Base-by-base conservation (phyloP, 2,329 filamentous ascomycete genomes). In the Stylonectria norvegica region DNA sequence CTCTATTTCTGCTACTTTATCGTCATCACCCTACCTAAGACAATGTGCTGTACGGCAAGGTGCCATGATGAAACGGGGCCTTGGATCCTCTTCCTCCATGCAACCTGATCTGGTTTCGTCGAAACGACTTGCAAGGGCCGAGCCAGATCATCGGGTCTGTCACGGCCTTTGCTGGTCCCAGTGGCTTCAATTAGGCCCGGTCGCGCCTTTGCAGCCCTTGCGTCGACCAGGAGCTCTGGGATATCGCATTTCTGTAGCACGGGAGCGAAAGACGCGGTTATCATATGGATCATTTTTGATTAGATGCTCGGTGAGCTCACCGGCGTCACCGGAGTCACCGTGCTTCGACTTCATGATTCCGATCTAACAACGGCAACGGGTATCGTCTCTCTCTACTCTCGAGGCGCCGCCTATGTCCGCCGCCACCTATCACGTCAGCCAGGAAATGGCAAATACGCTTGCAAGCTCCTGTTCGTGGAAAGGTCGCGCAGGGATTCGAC, bases 101-200 rank as follows among this genome's bases (percentile, higher is more conserved):
- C 43, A 57, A 55, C 50, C 55, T 43, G 40, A 57, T 57, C 53
- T 55, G 40, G 42, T 42, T 32, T 48, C 45, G 30, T 32, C 17
- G 48, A 49, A 33, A 47, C n/a, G n/a, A n/a, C n/a, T n/a, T n/a
- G 49, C 45, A 50, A 55, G 50, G 53, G 53, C 50, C 41, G 50
- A 54, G 49, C 54, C 54, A 57, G 53, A 55, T 57, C 54, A 56
- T 31, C 51, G 52, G 54, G 54, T 57, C 48, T 46, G 11, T 16
- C 12, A n/a, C n/a, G 33, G 33, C 19, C 33, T n/a, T 10, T n/a
- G 20, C 33, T 23, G 19, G 20, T 16, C 33, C 33, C 20, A 17
- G n/a, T 15, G n/a, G 15, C 16, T 6, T 9, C 33, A 32, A 50
- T 48, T 42, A 40, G 41, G 31, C 32, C 39, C 40, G 56, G 56